Base-by-base conservation (phyloP, 176 grass and related monocot genomes). In the Urochloa ruziziensis region DNA sequence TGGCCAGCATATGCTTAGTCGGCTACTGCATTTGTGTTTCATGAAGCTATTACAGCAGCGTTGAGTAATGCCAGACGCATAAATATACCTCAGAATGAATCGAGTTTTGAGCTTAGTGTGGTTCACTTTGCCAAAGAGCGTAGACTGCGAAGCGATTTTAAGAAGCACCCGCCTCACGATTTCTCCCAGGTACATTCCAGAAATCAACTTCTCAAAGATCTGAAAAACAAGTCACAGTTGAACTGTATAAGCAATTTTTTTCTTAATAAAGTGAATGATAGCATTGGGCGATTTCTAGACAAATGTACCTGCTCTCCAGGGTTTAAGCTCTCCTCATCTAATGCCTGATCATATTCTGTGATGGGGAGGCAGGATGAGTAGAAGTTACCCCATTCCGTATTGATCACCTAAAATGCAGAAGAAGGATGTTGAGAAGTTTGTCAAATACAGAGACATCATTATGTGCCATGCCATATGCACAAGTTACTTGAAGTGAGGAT, bases 151-250 rank as follows among this genome's bases (percentile, higher is more conserved):
- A 2, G 89, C 79, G n/a, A 98, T 85, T 60, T 95, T 98, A n/a
- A 93, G 82, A 19, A 98, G 76, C 43, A 95, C 90, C 52, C 93
- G 80, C 74, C 96, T 89, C 7, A 98, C 93, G 18, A 95, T 83
- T 60, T 98, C 96, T 9, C 96, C 96, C 0, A 98, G 83, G 66
- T 98, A 98, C 89, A 95, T 82, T 18, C 96, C 93, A 0, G 96
- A 91, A 69, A 98, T 82, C 73, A 94, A 37, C 78, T 98, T 98
- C 87, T 98, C 93, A 16, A 89, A 95, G 64, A 94, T 89, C 92
- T 94, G 84, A 36, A 62, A 62, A 70, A 21, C 2, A 79, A 52
- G 44, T 7, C 10, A 66, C 9, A 17, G 56, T 56, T 79, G 36
- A 19, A 70, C 4, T 5, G 1, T 46, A 56, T 75, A 29, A 77